Evolutionary conservation across 257 asterid species (phyloP).

Genomic region (Scutellaria baicalensis): DNA sequence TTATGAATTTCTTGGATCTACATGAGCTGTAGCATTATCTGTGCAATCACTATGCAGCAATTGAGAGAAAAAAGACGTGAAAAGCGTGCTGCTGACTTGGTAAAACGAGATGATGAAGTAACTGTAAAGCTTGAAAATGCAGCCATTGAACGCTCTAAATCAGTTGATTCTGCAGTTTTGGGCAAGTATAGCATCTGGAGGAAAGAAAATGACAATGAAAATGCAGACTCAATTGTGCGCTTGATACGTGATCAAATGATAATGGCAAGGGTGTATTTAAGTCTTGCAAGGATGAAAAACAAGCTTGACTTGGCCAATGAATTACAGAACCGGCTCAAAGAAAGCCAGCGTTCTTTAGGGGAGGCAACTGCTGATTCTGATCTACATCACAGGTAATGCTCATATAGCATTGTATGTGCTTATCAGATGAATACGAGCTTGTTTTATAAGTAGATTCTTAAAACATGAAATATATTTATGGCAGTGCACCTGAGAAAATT

Average conservation of each 20-base stretch:
- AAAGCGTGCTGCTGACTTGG: conserved; percentile 77
- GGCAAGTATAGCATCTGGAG: conserved; percentile 98
- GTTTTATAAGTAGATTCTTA: conserved; percentile 17
- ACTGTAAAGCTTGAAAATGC: conserved; percentile 87
- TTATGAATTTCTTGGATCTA: neutral
- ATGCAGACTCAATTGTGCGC: conserved; percentile 83
- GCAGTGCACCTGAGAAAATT: conserved; percentile 77
- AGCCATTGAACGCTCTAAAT: conserved; percentile 87
- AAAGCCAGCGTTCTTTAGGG: conserved; percentile 91
- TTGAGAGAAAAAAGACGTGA: conserved; percentile 74
- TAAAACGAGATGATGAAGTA: conserved; percentile 80
- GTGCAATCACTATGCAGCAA: conserved; percentile 53
- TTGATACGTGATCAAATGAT: conserved; percentile 95
- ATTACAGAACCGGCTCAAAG: conserved; percentile 77
- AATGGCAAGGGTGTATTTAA: conserved; percentile 88
- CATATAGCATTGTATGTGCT: conserved; percentile 5
- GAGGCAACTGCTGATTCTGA: conserved; percentile 84
- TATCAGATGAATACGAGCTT: conserved; percentile 7
- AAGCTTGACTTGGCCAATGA: conserved; percentile 64
- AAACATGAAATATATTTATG: conserved; percentile 9
- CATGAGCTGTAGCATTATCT: neutral
- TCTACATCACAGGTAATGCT: conserved; percentile 57
- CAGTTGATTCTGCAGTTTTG: conserved; percentile 91
- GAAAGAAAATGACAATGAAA: conserved; percentile 87
- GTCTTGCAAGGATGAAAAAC: conserved; percentile 78